A percentile compares a stretch with the other conserved stretches of the same genome.
Conservation (phyloP, 176 grass and related monocot species). For the Oryza meyeriana region DNA sequence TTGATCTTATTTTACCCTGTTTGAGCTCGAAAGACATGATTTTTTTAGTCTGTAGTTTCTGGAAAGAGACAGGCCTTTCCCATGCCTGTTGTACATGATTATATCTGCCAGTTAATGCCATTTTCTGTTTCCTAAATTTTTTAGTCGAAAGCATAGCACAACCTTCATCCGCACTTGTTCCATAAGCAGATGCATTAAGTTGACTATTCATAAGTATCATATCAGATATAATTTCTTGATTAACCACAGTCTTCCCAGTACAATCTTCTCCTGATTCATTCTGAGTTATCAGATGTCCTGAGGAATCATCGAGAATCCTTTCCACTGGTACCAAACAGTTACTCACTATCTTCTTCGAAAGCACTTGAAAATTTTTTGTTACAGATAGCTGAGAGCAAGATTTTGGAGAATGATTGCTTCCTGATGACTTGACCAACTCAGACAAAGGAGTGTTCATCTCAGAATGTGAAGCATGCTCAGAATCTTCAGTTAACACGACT, state of each 20-base stretch:
- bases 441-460: constrained; percentile 30
- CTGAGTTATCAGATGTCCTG: neutral
- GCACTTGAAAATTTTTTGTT: constrained; percentile 20
- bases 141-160: neutral
- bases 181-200: constrained; percentile 8
- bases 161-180: constrained; percentile 23
- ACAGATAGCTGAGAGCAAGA: neutral
- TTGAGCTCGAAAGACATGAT: neutral
- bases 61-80: neutral
- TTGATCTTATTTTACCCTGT: neutral
- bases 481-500: neutral
- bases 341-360: constrained; percentile 14
- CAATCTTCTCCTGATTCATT: constrained; percentile 8
- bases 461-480: constrained; percentile 7
- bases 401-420: constrained; percentile 25
- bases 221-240: constrained; percentile 16
- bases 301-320: constrained; percentile 13
- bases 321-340: neutral
- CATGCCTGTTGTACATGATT: constrained; percentile 11
- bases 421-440: constrained; percentile 14
- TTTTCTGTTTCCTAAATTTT: constrained; percentile 21
- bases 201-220: constrained; percentile 24
- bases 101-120: neutral
- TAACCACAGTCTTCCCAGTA: constrained; percentile 20
- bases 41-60: constrained; percentile 24